Percentiles rank a stretch among this genome's conserved stretches.
phyloP scores from a whole-genome alignment of 2,329 filamentous ascomycete species.

The Ophiostoma ulmi region DNA sequence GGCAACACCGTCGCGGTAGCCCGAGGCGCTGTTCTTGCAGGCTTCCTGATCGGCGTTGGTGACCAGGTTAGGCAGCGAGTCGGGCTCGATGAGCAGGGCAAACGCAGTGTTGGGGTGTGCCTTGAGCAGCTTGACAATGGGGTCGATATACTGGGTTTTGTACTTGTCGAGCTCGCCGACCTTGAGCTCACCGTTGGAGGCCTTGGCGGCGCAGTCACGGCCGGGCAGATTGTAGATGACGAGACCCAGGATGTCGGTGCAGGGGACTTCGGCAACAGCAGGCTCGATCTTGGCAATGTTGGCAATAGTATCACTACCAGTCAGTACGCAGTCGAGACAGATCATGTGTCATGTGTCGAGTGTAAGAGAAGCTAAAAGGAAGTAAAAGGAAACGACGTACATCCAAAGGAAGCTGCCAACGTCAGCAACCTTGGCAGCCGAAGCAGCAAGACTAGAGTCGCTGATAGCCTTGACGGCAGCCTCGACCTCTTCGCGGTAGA shows the following conservation, averaged over 20 bases:
- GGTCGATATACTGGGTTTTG: slow-evolving; percentile 41
- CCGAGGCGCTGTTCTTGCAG: slow-evolving; percentile 49
- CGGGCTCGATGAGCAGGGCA: slow-evolving; percentile 50
- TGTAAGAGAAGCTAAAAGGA: neutral
- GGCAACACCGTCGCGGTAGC: slow-evolving; percentile 51
- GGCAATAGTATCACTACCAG: slow-evolving; percentile 34
- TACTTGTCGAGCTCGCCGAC: slow-evolving; percentile 47
- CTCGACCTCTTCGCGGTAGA: slow-evolving; percentile 38
- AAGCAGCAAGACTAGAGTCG: slow-evolving; percentile 32
- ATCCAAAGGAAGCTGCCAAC: slow-evolving; percentile 41
- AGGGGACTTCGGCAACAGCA: slow-evolving; percentile 36
- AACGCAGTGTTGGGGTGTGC: slow-evolving; percentile 49
- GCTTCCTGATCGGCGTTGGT: slow-evolving; percentile 53
- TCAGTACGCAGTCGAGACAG: neutral
- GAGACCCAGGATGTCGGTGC: slow-evolving; percentile 41
- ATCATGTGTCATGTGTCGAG: too few species aligned
- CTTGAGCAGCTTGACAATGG: slow-evolving; percentile 49
- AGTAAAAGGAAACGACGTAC: slow-evolving; percentile 16
- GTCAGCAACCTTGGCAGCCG: slow-evolving; percentile 37
- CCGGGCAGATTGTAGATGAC: slow-evolving; percentile 61
- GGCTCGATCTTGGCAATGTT: slow-evolving; percentile 38
- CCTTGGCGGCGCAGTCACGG: slow-evolving; percentile 58
- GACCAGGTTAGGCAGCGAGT: slow-evolving; percentile 58
- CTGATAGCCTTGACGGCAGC: slow-evolving; percentile 33
- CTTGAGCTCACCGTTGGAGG: slow-evolving; percentile 57